Percentiles rank a stretch among this genome's conserved stretches.
phyloP scores from a whole-genome alignment of 257 asterid genomes.

The Solanum megistacrolobum region DNA sequence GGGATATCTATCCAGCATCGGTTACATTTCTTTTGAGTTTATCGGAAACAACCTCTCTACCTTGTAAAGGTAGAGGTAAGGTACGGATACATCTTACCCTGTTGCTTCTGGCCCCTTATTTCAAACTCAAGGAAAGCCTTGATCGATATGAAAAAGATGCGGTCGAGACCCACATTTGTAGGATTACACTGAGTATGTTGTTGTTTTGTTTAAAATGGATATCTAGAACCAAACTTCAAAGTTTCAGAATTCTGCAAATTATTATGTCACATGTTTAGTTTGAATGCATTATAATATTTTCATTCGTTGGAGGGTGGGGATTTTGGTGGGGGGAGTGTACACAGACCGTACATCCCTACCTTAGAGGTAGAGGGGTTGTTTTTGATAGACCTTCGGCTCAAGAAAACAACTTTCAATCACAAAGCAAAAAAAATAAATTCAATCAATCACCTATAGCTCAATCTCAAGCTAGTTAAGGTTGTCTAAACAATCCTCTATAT shows the following conservation, averaged over 20 bases:
- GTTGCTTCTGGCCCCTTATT: background rate
- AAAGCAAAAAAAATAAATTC: background rate
- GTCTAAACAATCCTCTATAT: background rate
- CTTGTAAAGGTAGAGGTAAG: background rate
- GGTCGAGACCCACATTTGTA: background rate
- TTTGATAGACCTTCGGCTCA: background rate
- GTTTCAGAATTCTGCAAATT: background rate
- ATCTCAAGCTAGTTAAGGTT: background rate
- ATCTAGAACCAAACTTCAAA: background rate
- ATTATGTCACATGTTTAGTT: background rate
- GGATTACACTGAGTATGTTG: background rate
- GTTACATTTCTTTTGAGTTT: background rate
- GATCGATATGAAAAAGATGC: background rate
- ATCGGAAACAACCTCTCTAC: background rate
- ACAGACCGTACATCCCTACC: background rate
- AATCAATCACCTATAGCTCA: background rate
- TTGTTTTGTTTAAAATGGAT: background rate
- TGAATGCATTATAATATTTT: background rate
- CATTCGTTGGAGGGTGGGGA: background rate
- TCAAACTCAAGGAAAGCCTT: background rate
- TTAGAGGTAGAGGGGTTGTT: background rate
- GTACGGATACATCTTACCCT: background rate
- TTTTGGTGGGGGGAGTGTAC: background rate
- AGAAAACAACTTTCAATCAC: background rate
- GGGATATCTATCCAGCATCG: background rate